Conservation (phyloP, 2,329 filamentous ascomycete species). For the Colletotrichum sp. region DNA sequence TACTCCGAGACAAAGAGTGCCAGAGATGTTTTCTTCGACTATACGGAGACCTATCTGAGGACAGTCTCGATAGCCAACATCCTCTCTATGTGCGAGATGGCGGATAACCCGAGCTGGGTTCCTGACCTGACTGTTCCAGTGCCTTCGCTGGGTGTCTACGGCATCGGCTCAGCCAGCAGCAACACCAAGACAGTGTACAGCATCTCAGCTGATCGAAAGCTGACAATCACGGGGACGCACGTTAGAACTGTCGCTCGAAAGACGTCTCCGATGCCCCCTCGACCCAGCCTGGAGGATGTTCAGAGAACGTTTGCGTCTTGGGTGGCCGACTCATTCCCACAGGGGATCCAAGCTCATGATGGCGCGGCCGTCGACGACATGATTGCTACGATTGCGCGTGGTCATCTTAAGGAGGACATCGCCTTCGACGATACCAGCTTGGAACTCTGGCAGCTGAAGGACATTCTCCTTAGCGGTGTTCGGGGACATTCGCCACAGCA, state of each 20-base stretch:
- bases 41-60: background rate
- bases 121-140: background rate
- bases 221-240: background rate
- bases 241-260: background rate
- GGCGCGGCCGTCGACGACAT: background rate
- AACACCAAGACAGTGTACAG: background rate
- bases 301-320: background rate
- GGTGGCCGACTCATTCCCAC: background rate
- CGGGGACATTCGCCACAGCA: background rate
- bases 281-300: background rate
- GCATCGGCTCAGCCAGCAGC: background rate
- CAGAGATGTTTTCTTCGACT: background rate
- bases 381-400: background rate
- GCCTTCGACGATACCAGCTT: background rate
- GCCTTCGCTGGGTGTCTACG: background rate
- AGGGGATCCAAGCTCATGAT: fast-evolving
- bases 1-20: background rate
- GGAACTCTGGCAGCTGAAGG: background rate
- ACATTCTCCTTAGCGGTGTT: background rate
- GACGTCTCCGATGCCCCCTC: background rate
- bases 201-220: background rate
- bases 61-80: background rate
- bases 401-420: background rate
- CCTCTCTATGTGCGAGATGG: background rate
- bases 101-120: background rate